Conservation (phyloP, 2,329 filamentous ascomycete species). For the Pseudogymnoascus sp. region DNA sequence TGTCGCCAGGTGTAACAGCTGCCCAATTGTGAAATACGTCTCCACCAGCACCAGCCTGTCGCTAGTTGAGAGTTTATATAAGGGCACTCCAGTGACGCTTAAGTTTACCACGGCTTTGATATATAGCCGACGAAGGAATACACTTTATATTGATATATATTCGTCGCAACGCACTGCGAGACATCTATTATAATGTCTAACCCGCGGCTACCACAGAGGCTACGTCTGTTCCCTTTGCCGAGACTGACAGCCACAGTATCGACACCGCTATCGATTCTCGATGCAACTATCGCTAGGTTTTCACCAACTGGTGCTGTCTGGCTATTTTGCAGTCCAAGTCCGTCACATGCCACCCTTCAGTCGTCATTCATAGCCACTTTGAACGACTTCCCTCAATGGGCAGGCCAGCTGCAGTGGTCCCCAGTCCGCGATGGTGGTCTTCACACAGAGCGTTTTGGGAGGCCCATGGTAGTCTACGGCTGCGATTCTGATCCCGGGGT, state of each 20-base stretch:
- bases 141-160: not conserved
- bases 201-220: no score
- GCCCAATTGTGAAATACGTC: not conserved
- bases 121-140: not conserved
- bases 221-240: not conserved
- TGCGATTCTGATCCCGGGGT: slow-evolving; percentile 33
- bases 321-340: slow-evolving; percentile 27
- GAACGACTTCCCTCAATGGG: slow-evolving; percentile 12
- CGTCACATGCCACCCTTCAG: slow-evolving; percentile 16
- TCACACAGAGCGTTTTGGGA: slow-evolving; percentile 27
- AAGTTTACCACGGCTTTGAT: not conserved
- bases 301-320: slow-evolving; percentile 34
- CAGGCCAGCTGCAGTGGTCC: slow-evolving; percentile 8
- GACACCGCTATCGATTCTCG: slow-evolving; percentile 32
- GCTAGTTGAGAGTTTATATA: not conserved
- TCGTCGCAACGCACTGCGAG: not conserved
- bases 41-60: not conserved
- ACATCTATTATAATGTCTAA: not conserved
- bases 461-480: slow-evolving; percentile 31
- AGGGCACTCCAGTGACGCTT: not conserved
- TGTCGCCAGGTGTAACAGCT: not conserved
- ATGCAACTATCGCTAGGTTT: slow-evolving; percentile 36
- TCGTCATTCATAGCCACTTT: slow-evolving; percentile 29
- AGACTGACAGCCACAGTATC: not conserved
- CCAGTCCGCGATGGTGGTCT: slow-evolving; percentile 35